Evolutionary conservation across 768 basidiomycete species (phyloP), one percentile per base, ranked within the genome.

Genomic region (Tricholomella constricta): DNA sequence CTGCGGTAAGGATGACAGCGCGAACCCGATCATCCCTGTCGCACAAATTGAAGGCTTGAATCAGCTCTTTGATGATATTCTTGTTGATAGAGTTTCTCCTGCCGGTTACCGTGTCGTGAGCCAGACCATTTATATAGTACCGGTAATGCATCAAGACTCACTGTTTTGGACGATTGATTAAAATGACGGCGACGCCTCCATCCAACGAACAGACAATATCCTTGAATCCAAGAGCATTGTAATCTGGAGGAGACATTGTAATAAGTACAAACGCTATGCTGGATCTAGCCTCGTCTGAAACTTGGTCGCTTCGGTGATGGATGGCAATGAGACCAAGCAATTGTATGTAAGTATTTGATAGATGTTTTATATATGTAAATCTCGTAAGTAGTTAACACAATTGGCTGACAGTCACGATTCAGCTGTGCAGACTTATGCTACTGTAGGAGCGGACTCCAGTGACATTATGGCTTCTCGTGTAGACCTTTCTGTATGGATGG

Each of bases 11-110:
- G 17, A 83, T 71, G 15, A 82, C 74, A 0, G 70, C 81, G 32
- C 76, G 73, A 19, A 83, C 77, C 34, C 77, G 73, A 57, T 83
- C 81, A 51, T 83, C 83, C 42, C 65, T 69, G 67, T 82, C 80
- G 17, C 73, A 72, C 3, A 79, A 58, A 17, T 72, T 72, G 54
- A 80, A 82, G 1, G 71, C 71, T 38, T 74, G 63, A 29, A 74
- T 65, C 32, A 82, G 59, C 12, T 83, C 80, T 0, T 63, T 23
- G 22, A 65, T 62, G 11, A 82, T 54, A 10, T 48, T 55, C 3
- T 34, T 46, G 22, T 61, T 67, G 60, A 78, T 77, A 6, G 73
- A 77, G 55, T 83, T 84, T 40, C 76, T 71, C 56, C 81, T 83
- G 32, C 27, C 20, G 22, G 43, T 44, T 38, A 29, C 15, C 34